phyloP scores from a whole-genome alignment of 345 rosid genomes.

The Ricinus communis region DNA sequence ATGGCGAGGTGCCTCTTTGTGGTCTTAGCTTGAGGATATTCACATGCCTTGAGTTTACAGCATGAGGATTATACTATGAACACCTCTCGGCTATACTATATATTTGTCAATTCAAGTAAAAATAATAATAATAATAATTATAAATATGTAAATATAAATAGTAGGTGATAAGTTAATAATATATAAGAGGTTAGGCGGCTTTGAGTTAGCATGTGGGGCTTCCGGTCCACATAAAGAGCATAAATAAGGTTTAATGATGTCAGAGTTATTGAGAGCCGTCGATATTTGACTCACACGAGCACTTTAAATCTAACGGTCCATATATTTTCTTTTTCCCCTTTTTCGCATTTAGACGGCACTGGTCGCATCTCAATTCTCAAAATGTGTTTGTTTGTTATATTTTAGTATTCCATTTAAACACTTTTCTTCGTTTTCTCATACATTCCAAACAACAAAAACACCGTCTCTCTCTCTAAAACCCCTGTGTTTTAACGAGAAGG shows the following conservation, averaged over 20 bases:
- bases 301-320: conserved; percentile 18
- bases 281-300: conserved; percentile 23
- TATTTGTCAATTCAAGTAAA: background rate
- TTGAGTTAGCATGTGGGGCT: conserved; percentile 11
- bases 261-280: conserved; percentile 28
- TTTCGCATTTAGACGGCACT: conserved; percentile 28
- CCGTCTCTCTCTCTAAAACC: no score
- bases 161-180: no score
- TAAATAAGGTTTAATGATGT: background rate
- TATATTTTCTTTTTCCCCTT: background rate
- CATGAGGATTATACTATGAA: no score
- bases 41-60: no score
- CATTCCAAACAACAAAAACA: rapidly evolving
- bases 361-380: no score
- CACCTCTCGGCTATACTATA: no score
- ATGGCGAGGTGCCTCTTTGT: no score
- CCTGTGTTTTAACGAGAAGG: background rate
- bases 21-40: no score
- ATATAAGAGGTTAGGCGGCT: conserved; percentile 20
- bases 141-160: background rate
- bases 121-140: background rate
- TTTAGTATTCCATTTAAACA: no score
- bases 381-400: no score
- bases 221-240: conserved; percentile 21
- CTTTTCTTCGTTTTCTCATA: background rate